A percentile compares a stretch with the other conserved stretches of the same genome.
phyloP scores from a whole-genome alignment of 2,329 filamentous ascomycete species.

The Xylariaceae sp. region DNA sequence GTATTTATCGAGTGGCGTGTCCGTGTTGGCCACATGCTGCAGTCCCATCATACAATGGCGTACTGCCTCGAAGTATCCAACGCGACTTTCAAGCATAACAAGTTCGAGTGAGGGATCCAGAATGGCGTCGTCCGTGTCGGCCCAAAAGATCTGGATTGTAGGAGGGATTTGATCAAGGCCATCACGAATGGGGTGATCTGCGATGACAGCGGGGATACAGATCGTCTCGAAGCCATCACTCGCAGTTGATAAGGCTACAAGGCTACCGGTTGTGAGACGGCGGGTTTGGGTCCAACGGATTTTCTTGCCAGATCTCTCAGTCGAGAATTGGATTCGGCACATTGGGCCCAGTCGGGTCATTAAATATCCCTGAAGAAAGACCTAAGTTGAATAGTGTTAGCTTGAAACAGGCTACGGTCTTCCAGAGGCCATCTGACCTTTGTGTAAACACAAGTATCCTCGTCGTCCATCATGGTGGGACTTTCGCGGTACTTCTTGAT shows the following conservation, averaged over 20 bases:
- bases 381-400: slow-evolving; percentile 38
- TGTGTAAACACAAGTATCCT: slow-evolving; percentile 60
- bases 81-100: slow-evolving; percentile 72
- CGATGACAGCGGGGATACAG: slow-evolving; percentile 67
- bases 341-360: slow-evolving; percentile 59
- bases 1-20: slow-evolving; percentile 58
- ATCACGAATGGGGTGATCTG: slow-evolving; percentile 57
- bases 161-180: slow-evolving; percentile 62
- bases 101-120: slow-evolving; percentile 65
- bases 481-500: slow-evolving; percentile 50
- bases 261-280: slow-evolving; percentile 46
- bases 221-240: slow-evolving; percentile 57
- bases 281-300: slow-evolving; percentile 59
- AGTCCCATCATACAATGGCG: slow-evolving; percentile 68
- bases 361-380: slow-evolving; percentile 59
- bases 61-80: slow-evolving; percentile 71
- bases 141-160: slow-evolving; percentile 71
- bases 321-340: slow-evolving; percentile 65
- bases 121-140: slow-evolving; percentile 49
- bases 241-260: slow-evolving; percentile 48
- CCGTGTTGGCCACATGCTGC: slow-evolving; percentile 48
- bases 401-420: not conserved
- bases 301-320: slow-evolving; percentile 55
- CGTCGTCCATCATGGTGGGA: slow-evolving; percentile 52
- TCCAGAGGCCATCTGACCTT: slow-evolving; percentile 42